Conservation (phyloP, 1,139 yeast species). For the Kodamaea arcana region DNA sequence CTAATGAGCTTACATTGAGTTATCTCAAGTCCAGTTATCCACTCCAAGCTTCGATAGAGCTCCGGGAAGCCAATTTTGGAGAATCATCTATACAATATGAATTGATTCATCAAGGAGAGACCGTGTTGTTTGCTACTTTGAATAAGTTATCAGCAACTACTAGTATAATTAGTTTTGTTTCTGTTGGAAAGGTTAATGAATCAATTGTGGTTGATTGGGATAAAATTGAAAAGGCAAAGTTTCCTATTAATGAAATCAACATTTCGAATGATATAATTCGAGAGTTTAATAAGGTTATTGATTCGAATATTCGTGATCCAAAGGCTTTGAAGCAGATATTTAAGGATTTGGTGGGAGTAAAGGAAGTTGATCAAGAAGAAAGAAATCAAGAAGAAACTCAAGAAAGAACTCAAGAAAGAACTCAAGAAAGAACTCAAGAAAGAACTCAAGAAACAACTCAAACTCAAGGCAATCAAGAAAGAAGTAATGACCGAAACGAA, state of each 20-base stretch:
- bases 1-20: slow-evolving; percentile 22
- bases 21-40: slow-evolving; percentile 20
- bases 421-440: neutral
- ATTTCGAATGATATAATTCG: slow-evolving; percentile 22
- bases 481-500: neutral
- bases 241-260: slow-evolving; percentile 25
- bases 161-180: slow-evolving; percentile 16
- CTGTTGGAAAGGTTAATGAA: slow-evolving; percentile 15
- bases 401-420: neutral
- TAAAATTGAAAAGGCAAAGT: slow-evolving; percentile 15
- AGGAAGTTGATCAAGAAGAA: neutral
- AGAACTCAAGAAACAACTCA: neutral
- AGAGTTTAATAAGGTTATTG: slow-evolving; percentile 17
- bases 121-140: slow-evolving; percentile 12
- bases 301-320: slow-evolving; percentile 5
- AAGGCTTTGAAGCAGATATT: slow-evolving; percentile 8
- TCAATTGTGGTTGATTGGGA: slow-evolving; percentile 24
- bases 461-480: neutral
- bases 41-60: slow-evolving; percentile 6
- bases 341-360: slow-evolving; percentile 1
- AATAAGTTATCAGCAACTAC: slow-evolving; percentile 11
- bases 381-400: neutral
- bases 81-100: slow-evolving; percentile 16
- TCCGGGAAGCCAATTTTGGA: slow-evolving; percentile 8
- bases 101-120: slow-evolving; percentile 7